These are phyloP conservation scores for Gossypium turneri DNA, from an alignment of 345 rosid genomes.

Conservation along the genomic window DNA sequence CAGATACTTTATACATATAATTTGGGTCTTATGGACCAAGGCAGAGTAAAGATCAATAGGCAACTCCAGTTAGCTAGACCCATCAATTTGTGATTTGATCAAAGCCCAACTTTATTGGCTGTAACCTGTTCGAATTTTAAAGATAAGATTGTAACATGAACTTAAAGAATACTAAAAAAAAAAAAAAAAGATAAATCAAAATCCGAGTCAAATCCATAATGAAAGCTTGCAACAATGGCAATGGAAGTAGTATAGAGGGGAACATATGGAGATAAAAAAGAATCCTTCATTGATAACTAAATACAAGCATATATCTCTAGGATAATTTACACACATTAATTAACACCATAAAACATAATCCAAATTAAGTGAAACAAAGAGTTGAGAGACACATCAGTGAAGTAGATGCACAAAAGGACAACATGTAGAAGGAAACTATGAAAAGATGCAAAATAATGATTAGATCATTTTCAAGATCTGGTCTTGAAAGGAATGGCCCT, in stretches of 20 bases:
- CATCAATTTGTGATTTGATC: too few relatives aligned
- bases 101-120: too few relatives aligned
- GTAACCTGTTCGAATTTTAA: too few relatives aligned
- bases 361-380: background rate
- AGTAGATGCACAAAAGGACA: background rate
- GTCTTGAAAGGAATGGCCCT: slow-evolving; percentile 69
- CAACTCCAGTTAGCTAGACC: too few relatives aligned
- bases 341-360: background rate
- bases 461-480: slow-evolving; percentile 28
- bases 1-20: too few relatives aligned
- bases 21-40: too few relatives aligned
- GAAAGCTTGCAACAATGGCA: background rate
- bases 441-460: background rate
- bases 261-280: background rate
- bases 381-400: background rate
- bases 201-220: background rate
- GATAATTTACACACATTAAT: slow-evolving; percentile 25
- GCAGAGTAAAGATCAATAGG: too few relatives aligned
- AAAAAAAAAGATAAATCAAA: too few relatives aligned
- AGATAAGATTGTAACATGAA: too few relatives aligned
- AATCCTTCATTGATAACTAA: slow-evolving; percentile 20
- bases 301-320: slow-evolving; percentile 5
- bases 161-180: too few relatives aligned
- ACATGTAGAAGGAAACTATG: slow-evolving; percentile 5
- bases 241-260: background rate